Conservation (phyloP, 2,329 filamentous ascomycete genomes). For the Penicillium concentricum region DNA sequence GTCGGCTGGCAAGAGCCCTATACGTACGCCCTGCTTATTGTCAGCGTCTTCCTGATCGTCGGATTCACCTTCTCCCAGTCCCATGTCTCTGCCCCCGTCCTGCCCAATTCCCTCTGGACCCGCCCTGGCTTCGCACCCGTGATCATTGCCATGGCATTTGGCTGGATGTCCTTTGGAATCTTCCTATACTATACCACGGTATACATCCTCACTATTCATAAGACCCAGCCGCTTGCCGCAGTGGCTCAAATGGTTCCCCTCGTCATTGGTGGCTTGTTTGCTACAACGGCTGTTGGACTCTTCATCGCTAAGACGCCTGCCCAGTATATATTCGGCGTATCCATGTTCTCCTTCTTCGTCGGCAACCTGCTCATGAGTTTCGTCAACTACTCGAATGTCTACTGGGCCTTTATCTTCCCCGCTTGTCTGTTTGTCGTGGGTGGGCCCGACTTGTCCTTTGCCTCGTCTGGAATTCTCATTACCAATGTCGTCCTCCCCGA, state of each 20-base stretch:
- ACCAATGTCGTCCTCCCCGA: conserved; percentile 37
- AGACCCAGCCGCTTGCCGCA: conserved; percentile 16
- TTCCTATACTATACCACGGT: conserved; percentile 34
- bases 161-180: conserved; percentile 33
- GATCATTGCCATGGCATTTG: conserved; percentile 10
- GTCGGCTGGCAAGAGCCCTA: neutral
- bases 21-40: neutral
- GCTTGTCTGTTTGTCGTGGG: conserved; percentile 11
- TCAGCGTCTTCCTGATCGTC: neutral
- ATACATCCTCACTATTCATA: conserved; percentile 18
- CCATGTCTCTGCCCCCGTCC: neutral
- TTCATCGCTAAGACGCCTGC: conserved; percentile 35
- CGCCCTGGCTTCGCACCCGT: conserved; percentile 30
- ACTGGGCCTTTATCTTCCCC: conserved; percentile 17
- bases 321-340: conserved; percentile 38
- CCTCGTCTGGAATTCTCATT: conserved; percentile 42
- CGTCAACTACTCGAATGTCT: conserved; percentile 6
- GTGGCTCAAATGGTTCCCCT: conserved; percentile 24
- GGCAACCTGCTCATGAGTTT: conserved; percentile 34
- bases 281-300: conserved; percentile 22
- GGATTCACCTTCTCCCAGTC: neutral
- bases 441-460: conserved; percentile 41
- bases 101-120: conserved; percentile 18
- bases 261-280: conserved; percentile 22
- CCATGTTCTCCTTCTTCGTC: conserved; percentile 36